Evolutionary conservation across 139 green algal genomes (phyloP).

Genomic region (Chlamydomonas sp.): DNA sequence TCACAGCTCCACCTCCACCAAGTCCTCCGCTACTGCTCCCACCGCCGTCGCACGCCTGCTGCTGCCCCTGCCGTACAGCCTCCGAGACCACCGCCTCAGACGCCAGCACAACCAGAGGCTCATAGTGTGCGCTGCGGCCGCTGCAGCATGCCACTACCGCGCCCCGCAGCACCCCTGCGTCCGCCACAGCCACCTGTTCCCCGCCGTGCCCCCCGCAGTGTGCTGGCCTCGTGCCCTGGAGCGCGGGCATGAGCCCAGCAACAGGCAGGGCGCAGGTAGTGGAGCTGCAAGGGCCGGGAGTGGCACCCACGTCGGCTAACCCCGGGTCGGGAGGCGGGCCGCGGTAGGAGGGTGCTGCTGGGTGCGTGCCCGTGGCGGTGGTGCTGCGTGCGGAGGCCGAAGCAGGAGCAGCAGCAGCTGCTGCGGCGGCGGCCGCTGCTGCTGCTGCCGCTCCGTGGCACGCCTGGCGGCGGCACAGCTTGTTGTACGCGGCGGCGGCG

Average conservation of each 20-base stretch:
- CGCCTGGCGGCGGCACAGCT: conserved; percentile 1
- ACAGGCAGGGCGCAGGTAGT: no score
- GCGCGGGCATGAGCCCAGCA: no score
- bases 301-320: no score
- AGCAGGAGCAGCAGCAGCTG: background rate
- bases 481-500: conserved; percentile 18
- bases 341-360: no score
- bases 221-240: no score
- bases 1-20: background rate
- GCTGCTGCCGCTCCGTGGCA: conserved; percentile 6
- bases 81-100: background rate
- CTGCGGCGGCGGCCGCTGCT: background rate
- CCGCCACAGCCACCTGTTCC: no score
- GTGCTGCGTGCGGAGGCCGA: background rate
- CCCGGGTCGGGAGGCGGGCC: no score
- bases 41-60: background rate
- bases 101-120: conserved; percentile 16
- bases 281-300: no score
- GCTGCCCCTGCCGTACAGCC: background rate
- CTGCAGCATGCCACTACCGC: conserved; percentile 8
- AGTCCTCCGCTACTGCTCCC: background rate
- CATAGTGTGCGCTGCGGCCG: conserved; percentile 5
- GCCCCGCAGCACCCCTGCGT: no score
- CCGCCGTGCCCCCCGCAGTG: no score
- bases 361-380: no score